phyloP scores from a whole-genome alignment of 164 flowering plant genomes.

The Vitis rupestris region DNA sequence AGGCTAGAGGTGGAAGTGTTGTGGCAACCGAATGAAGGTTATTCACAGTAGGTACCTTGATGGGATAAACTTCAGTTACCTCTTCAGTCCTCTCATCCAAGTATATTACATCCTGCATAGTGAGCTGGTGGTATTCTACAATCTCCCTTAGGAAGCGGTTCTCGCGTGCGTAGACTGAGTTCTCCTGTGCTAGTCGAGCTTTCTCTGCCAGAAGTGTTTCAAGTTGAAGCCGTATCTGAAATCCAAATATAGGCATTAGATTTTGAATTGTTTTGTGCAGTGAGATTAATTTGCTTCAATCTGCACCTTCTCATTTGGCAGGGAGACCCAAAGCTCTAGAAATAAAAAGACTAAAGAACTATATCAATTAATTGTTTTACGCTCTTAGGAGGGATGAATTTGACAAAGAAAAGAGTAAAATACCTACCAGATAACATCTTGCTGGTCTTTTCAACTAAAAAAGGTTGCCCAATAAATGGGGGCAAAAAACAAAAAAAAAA shows the following conservation, averaged over 20 bases:
- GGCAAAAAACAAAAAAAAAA: background rate
- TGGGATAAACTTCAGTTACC: conserved; percentile 74
- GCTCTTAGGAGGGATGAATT: no score
- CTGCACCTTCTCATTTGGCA: no score
- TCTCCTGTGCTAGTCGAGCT: conserved; percentile 89
- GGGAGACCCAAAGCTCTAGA: background rate
- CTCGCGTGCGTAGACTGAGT: conserved; percentile 88
- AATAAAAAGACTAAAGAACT: background rate
- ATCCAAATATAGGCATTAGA: conserved; percentile 6
- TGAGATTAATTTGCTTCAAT: no score
- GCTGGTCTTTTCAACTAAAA: no score
- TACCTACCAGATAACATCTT: no score
- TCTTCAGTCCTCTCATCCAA: conserved; percentile 85
- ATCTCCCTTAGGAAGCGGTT: conserved; percentile 86
- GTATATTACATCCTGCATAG: conserved; percentile 92
- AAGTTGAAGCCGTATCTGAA: conserved; percentile 90
- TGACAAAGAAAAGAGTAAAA: background rate
- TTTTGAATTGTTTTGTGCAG: background rate
- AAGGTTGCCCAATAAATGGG: no score
- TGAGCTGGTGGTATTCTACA: conserved; percentile 93
- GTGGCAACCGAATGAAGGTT: conserved; percentile 23
- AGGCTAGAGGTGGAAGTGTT: conserved; percentile 10
- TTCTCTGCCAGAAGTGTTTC: conserved; percentile 94
- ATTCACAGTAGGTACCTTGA: conserved; percentile 20
- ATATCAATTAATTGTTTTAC: no score